Evolutionary conservation across 768 basidiomycete species (phyloP), one percentile per base, ranked within the genome.

Genomic region (Pleurotus citrinopileatus): DNA sequence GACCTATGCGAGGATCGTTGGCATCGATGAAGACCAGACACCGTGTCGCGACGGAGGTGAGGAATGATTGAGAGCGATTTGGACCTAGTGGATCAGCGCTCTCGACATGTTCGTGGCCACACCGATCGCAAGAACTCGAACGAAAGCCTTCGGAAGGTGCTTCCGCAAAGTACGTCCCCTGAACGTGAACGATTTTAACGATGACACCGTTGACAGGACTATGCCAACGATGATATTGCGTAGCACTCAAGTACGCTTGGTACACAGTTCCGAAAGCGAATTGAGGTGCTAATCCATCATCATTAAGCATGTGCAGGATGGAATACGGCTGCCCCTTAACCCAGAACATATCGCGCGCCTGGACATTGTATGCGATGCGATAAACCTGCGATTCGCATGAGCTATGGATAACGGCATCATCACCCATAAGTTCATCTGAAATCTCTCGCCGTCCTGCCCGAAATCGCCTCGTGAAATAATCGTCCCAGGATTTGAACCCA

Each of bases 151-250:
- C 23, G 55, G n/a, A 28, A 26, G 68, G 66, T 1, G 68, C 62
- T 12, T 67, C 64, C 10, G 75, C 73, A 54, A 76, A 84, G 63
- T 81, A 81, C 1, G 75, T 74, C 2, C 81, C 79, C 6, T 78
- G 78, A 13, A 82, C 63, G 36, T 74, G 59, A 20, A 71, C 71
- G 9, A 67, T 64, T 61, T 76, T 69, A 9, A 58, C 62, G 28
- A 82, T 67, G 1, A 40, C 65, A 3, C 80, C 80, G 38, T 72
- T 68, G 12, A 86, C 73, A 52, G 86, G 86, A 47, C 72, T 67
- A 63, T 82, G 81, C 84, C 83, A 86, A 57, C 83, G 79, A 60
- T 86, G 86, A 59, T 84, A 87, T 26, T 74, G 72, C 20, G 73
- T 58, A 2, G 80, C 71, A 51, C 70, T 72, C 55, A 87, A 74